phyloP scores from a whole-genome alignment of 2,329 filamentous ascomycete genomes.

The Claviceps capensis region DNA sequence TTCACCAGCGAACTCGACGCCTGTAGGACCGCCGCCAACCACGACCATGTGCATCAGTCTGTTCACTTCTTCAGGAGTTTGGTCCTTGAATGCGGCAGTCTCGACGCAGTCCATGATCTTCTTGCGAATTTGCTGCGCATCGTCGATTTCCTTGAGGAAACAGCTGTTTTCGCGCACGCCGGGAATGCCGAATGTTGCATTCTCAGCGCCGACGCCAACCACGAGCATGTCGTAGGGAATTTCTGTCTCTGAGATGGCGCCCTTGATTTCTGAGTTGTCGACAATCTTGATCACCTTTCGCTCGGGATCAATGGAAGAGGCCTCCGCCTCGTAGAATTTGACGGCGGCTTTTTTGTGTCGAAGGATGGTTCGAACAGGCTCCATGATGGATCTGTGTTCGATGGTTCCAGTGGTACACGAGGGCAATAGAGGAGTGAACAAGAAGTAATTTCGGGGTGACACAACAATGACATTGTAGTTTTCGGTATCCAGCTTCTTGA shows the following conservation, averaged over 20 bases:
- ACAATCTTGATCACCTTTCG: conserved; percentile 79
- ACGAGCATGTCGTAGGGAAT: conserved; percentile 98
- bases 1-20: conserved; percentile 96
- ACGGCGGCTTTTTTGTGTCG: conserved; percentile 87
- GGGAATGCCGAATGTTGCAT: conserved; percentile 94
- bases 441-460: conserved; percentile 98
- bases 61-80: conserved; percentile 74
- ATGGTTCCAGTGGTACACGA: conserved; percentile 96
- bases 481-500: conserved; percentile 97
- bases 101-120: conserved; percentile 99
- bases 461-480: conserved; percentile 99
- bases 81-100: conserved; percentile 96
- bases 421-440: conserved; percentile 93
- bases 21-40: conserved; percentile 83
- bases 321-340: conserved; percentile 96
- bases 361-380: conserved; percentile 90
- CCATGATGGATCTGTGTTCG: conserved; percentile 99
- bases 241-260: conserved; percentile 66
- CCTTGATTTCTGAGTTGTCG: conserved; percentile 89
- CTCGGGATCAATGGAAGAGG: conserved; percentile 86
- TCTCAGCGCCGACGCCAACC: conserved; percentile 92
- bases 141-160: conserved; percentile 96
- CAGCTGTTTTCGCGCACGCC: conserved; percentile 91
- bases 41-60: conserved; percentile 97
- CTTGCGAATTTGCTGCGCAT: conserved; percentile 92